Evolutionary conservation across 305 asterid species (phyloP).

Genomic region (Withania somnifera): DNA sequence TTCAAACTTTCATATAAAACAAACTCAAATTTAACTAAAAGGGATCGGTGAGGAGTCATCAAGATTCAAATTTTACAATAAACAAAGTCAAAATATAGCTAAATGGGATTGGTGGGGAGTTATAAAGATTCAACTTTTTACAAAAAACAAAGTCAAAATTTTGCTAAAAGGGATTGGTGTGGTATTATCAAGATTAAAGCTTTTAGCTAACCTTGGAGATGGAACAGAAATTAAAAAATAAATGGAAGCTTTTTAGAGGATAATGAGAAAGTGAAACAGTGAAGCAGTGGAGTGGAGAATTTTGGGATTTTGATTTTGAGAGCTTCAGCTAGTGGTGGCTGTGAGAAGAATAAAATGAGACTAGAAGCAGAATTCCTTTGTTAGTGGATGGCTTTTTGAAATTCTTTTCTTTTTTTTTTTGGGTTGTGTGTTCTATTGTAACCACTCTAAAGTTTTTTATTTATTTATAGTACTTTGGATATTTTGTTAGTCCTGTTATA

Average conservation of each 20-base stretch:
- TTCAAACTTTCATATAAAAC: not conserved
- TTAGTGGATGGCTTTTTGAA: no score
- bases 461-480: no score
- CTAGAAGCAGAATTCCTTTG: not conserved
- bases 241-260: slow-evolving; percentile 4
- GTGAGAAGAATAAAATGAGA: not conserved
- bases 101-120: not conserved
- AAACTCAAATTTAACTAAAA: not conserved
- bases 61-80: not conserved
- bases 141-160: not conserved
- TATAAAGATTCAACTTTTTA: not conserved
- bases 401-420: no score
- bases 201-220: not conserved
- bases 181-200: not conserved
- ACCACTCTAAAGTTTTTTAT: no score
- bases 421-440: no score
- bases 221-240: not conserved
- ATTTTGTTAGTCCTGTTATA: no score
- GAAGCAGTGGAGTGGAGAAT: slow-evolving; percentile 28
- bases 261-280: slow-evolving; percentile 21
- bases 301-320: not conserved
- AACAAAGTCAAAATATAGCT: not conserved
- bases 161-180: not conserved
- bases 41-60: not conserved
- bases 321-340: not conserved